These are phyloP conservation scores for Meredithiella fracta DNA, from an alignment of 2,329 filamentous ascomycete species.

Conservation along the genomic window DNA sequence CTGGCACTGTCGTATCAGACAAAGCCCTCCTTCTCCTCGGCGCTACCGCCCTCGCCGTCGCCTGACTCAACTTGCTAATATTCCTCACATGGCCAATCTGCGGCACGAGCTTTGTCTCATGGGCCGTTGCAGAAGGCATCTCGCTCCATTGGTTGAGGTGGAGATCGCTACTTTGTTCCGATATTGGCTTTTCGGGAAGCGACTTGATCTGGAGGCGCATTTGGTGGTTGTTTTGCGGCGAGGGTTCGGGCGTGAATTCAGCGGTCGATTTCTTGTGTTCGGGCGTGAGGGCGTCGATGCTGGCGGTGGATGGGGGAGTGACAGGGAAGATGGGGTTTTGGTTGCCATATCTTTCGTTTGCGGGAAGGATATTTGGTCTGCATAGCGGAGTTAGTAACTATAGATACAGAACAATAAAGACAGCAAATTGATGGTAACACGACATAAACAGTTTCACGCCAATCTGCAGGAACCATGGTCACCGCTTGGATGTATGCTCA, in stretches of 20 bases:
- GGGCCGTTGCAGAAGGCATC: background rate
- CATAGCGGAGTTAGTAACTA: background rate
- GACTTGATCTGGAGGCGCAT: conserved; percentile 9
- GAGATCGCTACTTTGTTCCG: conserved; percentile 17
- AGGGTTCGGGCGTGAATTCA: background rate
- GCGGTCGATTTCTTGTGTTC: conserved; percentile 12
- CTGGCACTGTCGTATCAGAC: conserved; percentile 64
- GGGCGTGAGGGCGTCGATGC: conserved; percentile 30
- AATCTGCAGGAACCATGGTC: background rate
- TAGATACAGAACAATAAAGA: background rate
- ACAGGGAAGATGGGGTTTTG: conserved; percentile 43
- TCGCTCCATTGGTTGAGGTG: conserved; percentile 19
- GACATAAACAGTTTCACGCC: background rate
- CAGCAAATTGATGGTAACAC: background rate
- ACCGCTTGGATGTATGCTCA: conserved; percentile 26
- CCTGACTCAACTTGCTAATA: conserved; percentile 1
- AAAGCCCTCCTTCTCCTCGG: conserved; percentile 43
- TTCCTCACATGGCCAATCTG: background rate
- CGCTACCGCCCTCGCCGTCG: conserved; percentile 2
- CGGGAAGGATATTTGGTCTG: conserved; percentile 45
- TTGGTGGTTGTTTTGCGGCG: background rate
- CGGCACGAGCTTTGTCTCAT: background rate
- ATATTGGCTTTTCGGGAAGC: background rate
- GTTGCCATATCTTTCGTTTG: conserved; percentile 44
- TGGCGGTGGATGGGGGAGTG: conserved; percentile 43